phyloP scores from a whole-genome alignment of 805 yeast species.

The Metschnikowia dekortorum region DNA sequence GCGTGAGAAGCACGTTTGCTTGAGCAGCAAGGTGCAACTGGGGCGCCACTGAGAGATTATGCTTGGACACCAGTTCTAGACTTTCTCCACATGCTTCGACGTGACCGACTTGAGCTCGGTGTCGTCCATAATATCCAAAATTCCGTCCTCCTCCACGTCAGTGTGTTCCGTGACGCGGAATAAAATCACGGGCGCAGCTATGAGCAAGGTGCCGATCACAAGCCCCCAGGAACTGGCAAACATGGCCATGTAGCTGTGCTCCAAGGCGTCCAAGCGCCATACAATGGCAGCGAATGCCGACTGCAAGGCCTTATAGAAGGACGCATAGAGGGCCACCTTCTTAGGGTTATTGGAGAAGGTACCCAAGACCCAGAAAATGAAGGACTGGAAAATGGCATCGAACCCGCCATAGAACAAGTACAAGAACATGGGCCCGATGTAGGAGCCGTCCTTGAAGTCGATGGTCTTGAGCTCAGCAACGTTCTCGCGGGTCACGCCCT shows the following conservation, averaged over 20 bases:
- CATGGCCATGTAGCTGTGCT: constrained; percentile 33
- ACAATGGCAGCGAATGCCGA: constrained; percentile 60
- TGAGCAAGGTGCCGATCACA: constrained; percentile 41
- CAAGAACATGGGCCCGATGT: constrained; percentile 57
- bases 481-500: constrained; percentile 36
- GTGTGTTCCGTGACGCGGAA: constrained; percentile 44
- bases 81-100: constrained; percentile 12
- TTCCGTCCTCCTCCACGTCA: constrained; percentile 28
- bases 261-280: constrained; percentile 52
- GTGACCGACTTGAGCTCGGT: constrained; percentile 25
- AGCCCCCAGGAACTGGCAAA: constrained; percentile 53
- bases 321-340: constrained; percentile 53
- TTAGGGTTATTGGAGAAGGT: constrained; percentile 54
- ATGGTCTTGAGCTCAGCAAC: constrained; percentile 26
- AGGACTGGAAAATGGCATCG: constrained; percentile 60
- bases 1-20: not conserved
- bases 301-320: constrained; percentile 61
- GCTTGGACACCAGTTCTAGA: not conserved
- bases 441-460: constrained; percentile 44
- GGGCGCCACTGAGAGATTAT: not conserved
- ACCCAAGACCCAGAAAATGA: constrained; percentile 55
- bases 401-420: constrained; percentile 58
- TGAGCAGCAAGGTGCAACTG: too few species aligned
- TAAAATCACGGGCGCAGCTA: constrained; percentile 46
- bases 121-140: constrained; percentile 20